Evolutionary conservation across 805 yeast genomes (phyloP), one percentile per base, ranked within the genome.

Genomic region (Jamesozyma hellenica): DNA sequence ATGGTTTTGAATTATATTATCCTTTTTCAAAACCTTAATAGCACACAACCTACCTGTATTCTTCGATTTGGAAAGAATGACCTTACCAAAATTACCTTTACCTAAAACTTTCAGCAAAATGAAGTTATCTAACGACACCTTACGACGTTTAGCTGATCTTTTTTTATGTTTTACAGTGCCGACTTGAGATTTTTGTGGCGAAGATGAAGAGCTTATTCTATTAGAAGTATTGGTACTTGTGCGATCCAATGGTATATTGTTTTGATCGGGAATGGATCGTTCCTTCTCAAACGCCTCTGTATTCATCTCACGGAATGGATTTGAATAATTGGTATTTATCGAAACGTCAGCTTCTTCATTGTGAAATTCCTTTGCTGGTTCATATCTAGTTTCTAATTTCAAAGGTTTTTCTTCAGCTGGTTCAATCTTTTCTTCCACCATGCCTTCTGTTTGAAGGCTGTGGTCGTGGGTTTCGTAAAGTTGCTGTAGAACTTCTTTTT

Each of bases 31-130:
- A 19, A 92, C 97, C 65, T 92, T 92, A 42, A 92, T 88, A 21
- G 99, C 99, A 66, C 96, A 92, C 41, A 92, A 64, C 41, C 77
- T 74, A 39, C 75, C 74, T 0, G 90, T 78, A 45, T 79, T 82
- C 56, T 90, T 79, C 13, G 95, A 83, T 64, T 90, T 95, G 1
- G 96, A 97, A 50, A 92, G 72, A 88, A 92, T 85, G 41, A 92
- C 98, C 58, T 92, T 92, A 64, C 99, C 99, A 60, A 92, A 92
- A 61, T 92, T 92, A 65, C 99, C 99, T 60, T 88, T 92, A 52
- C 99, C 99, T 42, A 92, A 71, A 9, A 92, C 98, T 9, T 96
- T 94, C 50, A 92, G 65, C 55, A 92, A 82, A 50, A 85, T 82
- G 71, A 92, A 92, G 63, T 92, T 97, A 60, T 92, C 97, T 42